These are phyloP conservation scores for Ogataea siamensis DNA, from an alignment of 805 yeast genomes.

Conservation along the genomic window DNA sequence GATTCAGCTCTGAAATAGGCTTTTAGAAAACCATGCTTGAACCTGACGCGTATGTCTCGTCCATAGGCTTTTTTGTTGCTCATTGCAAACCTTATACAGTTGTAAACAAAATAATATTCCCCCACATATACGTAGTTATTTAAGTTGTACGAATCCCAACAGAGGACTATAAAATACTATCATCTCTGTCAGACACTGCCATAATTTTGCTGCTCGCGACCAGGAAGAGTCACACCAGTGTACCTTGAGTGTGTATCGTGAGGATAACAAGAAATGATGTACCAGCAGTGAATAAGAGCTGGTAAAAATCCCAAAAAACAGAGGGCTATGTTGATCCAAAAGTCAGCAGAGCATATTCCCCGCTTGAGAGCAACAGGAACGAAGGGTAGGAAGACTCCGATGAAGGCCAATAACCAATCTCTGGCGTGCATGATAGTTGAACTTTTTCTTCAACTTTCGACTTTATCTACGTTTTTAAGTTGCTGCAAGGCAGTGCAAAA, in stretches of 20 bases:
- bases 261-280: slow-evolving; percentile 75
- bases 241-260: slow-evolving; percentile 29
- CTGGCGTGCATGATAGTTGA: slow-evolving; percentile 33
- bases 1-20: slow-evolving; percentile 1
- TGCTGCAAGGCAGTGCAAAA: slow-evolving; percentile 9
- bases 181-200: slow-evolving; percentile 29
- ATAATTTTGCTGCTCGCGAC: slow-evolving; percentile 34
- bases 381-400: slow-evolving; percentile 71
- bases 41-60: neutral
- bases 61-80: neutral
- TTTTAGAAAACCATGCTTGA: slow-evolving; percentile 1
- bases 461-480: neutral
- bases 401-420: slow-evolving; percentile 59
- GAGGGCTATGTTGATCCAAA: slow-evolving; percentile 61
- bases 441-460: neutral
- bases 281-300: slow-evolving; percentile 75
- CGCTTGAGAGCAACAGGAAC: slow-evolving; percentile 68
- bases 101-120: slow-evolving; percentile 5
- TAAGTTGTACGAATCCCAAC: neutral
- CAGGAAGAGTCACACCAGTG: slow-evolving; percentile 36
- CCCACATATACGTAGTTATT: slow-evolving; percentile 1
- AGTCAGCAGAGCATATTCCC: slow-evolving; percentile 59
- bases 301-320: slow-evolving; percentile 74
- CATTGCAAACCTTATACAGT: neutral
- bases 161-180: neutral